Base-by-base conservation (phyloP, 2,329 filamentous ascomycete genomes). In the Grosmannia penicillata region DNA sequence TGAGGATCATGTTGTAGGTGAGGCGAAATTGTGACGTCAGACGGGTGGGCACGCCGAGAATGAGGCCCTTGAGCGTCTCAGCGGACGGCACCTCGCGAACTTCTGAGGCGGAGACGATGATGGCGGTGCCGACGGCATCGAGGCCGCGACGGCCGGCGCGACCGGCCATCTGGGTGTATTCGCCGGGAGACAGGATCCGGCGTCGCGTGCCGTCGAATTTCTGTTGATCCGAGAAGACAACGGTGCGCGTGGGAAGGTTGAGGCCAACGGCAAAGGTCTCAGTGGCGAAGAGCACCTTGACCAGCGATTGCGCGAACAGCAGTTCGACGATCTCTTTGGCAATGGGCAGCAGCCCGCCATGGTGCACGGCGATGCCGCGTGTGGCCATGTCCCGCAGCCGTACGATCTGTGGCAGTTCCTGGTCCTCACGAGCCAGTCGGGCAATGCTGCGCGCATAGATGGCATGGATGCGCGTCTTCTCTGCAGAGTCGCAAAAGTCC, bases 1-100 rank as follows among this genome's bases (percentile, higher is more conserved):
- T 98, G 23, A 98, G 65, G 43, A 98, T 98, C 91, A 98, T 98
- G 60, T 96, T 98, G 66, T 98, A 98, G 0, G 93, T 98, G 34
- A 98, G 67, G 43, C 91, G 76, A 66, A 98, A 98, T 53, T 98
- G 91, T 7, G 89, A 96, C 33, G 86, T 76, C 35, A 98, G 70
- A 60, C 96, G 96, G 21, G 86, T 94, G 24, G 91, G 89, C 51
- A 94, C 83, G 38, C 91, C 91, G 4, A 96, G 70, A 46, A 98
- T 95, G 85, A 98, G 96, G 52, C 85, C 82, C 42, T 84, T 75
- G 39, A 98, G 63, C 40, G 89, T 78, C 25, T 70, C 73, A 36
- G 84, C 85, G 3, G 87, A 83, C 3, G 91, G 91, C 15, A 87
- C 86, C 60, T 96, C 86, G 45, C 93, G 85, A 35, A 74, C 75